These are phyloP conservation scores for Trypanosoma melophagium DNA, from an alignment of 208 protist species.

Conservation along the genomic window DNA sequence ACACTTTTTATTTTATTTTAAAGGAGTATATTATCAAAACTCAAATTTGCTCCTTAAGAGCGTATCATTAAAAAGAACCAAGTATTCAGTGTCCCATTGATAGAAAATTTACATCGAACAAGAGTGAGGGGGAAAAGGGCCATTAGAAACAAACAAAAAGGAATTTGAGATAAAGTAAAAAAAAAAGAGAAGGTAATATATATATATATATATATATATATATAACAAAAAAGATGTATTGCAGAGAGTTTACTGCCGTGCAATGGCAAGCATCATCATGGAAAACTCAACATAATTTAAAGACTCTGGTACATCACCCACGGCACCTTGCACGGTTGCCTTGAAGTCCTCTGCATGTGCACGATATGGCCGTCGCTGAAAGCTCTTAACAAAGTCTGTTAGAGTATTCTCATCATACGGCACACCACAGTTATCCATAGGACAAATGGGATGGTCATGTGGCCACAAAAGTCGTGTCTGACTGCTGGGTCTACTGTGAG, in stretches of 20 bases:
- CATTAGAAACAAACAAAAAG: too few species aligned
- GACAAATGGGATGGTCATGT: constrained; percentile 56
- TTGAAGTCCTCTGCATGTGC: constrained; percentile 6
- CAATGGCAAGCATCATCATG: constrained; percentile 82
- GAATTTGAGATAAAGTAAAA: too few species aligned
- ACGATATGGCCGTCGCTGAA: constrained; percentile 43
- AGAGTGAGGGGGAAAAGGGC: too few species aligned
- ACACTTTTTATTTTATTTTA: too few species aligned
- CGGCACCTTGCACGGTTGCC: constrained; percentile 6
- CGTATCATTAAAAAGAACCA: too few species aligned
- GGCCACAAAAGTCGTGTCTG: constrained; percentile 40
- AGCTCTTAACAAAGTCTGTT: constrained; percentile 60
- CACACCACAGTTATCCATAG: constrained; percentile 78
- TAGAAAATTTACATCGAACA: too few species aligned
- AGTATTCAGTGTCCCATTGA: too few species aligned
- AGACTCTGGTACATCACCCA: constrained; percentile 24
- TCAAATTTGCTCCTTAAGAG: too few species aligned
- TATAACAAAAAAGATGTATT: background rate
- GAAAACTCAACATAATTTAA: constrained; percentile 88
- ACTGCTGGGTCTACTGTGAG: background rate
- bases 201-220: constrained; percentile 3
- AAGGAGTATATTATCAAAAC: too few species aligned
- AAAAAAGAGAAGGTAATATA: constrained; percentile 9
- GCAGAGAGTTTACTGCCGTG: constrained; percentile 39
- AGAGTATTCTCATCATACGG: constrained; percentile 47